Evolutionary conservation across 352 stramenopile genomes (phyloP), one percentile per base, ranked within the genome.

Genomic region (Aphanomyces stellatus): DNA sequence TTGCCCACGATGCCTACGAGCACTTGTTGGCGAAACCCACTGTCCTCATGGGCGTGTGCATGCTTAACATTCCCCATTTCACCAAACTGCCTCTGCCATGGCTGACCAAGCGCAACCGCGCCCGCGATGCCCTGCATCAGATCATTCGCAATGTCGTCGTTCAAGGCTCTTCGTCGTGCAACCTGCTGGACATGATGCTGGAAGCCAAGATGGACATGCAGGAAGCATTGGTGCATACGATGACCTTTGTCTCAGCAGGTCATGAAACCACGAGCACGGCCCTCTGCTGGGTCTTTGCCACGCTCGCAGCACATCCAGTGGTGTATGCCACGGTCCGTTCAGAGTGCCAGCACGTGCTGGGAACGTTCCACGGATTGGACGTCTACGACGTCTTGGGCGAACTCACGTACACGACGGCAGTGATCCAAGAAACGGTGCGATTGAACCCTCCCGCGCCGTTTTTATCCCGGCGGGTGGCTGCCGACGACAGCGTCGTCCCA

Each of bases 201-300:
- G 35, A 33, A 17, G 37, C 31, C 10, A 2, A 15, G 22, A 64
- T 64, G 10, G 41, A 30, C 15, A 2, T 30, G 19, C 4, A 59
- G 1, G 56, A 64, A 53, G 56, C 56, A 17, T 19, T 4, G 11
- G 56, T 64, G 22, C 56, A 64, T 25, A 35, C 41, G n/a, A 46
- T 64, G 31, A 51, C 56, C 3, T 31, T 64, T 46, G 25, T 64
- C 19, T 64, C 51, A 28, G 56, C 56, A 19, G 56, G 56, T 25
- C 56, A 64, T 53, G 56, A 64, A 19, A 64, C 56, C 11, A 64
- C 35, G 35, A 64, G 56, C 56, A 64, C 40, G 10, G 22, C 31
- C 15, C 56, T 64, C 15, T 64, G 22, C 15, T 64, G 56, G 56
- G 41, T 49, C 8, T 24, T 64, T 11, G 30, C 11, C 17, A 25